Base-by-base conservation (phyloP, 768 basidiomycete species). In the Cubamyces lactineus region DNA sequence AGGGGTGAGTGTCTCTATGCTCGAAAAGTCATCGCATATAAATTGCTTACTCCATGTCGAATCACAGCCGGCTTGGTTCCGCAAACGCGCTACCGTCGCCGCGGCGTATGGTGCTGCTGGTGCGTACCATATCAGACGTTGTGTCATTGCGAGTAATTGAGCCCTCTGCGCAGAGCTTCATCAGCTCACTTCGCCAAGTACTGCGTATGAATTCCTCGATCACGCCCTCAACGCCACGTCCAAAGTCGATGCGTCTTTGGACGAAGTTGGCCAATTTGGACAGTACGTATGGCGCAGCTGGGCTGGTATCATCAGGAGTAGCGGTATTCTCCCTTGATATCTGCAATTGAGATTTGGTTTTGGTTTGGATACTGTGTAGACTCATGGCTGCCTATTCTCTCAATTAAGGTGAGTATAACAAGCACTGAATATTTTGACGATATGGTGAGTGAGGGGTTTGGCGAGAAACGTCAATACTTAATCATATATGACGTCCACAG, bases 111-210 rank as follows among this genome's bases (percentile, higher is more conserved):
- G 83, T 15, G 86, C 88, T n/a, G 84, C 90, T 39, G 58, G 60
- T 63, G 43, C 23, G 57, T 30, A 8, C 19, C 43, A 17, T 19
- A 16, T n/a, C 42, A 3, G 41, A 15, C 21, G 42, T 7, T n/a
- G 3, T 34, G 16, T 15, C 5, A n/a, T 26, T 9, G 3, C 3
- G 12, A 41, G 9, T 2, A 23, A 45, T 6, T 3, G 5, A 16
- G 42, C 42, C 24, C 42, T 46, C 51, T 11, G 24, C 57, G 28
- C 65, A 86, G 92, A 94, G 74, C 77, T 94, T 16, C 92, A 93
- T 68, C 92, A 94, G 70, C 70, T 94, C n/a, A 81, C 84, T 0
- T 94, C 92, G 1, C 89, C 92, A 4, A 69, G 76, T 13, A 91
- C 91, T 2, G 85, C 89, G 0, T 74, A 77, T 28, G 73, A 77